phyloP scores from a whole-genome alignment of 495 filamentous ascomycete genomes.

The Darksidea phi region DNA sequence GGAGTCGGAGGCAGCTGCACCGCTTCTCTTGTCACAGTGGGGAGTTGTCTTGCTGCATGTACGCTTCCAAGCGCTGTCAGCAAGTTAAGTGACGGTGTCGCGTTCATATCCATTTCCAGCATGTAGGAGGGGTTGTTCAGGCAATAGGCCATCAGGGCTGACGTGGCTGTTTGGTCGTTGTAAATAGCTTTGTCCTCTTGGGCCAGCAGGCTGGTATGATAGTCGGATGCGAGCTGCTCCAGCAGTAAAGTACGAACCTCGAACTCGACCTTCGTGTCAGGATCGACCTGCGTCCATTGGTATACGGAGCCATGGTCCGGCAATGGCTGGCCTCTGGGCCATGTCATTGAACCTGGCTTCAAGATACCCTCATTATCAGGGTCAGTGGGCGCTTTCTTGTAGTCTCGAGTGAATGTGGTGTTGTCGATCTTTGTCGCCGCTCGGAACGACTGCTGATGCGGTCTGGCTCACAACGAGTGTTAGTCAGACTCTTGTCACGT shows the following conservation, averaged over 20 bases:
- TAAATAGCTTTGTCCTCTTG: no score
- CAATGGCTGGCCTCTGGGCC: neutral
- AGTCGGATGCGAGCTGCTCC: neutral
- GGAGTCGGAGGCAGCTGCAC: no score
- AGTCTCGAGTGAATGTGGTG: neutral
- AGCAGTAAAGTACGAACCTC: neutral
- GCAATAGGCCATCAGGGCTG: neutral
- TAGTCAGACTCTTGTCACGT: neutral
- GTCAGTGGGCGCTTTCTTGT: neutral
- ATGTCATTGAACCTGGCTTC: neutral
- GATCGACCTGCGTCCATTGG: neutral
- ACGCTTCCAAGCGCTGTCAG: no score
- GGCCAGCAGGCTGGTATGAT: no score
- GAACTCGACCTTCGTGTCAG: neutral
- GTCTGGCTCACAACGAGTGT: neutral
- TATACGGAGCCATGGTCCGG: neutral
- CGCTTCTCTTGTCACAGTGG: no score
- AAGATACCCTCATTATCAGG: neutral
- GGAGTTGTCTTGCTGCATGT: no score
- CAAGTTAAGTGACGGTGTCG: neutral
- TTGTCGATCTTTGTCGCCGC: neutral
- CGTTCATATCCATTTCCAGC: neutral
- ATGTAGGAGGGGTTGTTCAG: constrained; percentile 9
- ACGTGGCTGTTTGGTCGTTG: neutral
- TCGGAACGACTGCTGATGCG: neutral